Base-by-base conservation (phyloP, 805 yeast genomes). In the Blastobotrys chiropterorum region DNA sequence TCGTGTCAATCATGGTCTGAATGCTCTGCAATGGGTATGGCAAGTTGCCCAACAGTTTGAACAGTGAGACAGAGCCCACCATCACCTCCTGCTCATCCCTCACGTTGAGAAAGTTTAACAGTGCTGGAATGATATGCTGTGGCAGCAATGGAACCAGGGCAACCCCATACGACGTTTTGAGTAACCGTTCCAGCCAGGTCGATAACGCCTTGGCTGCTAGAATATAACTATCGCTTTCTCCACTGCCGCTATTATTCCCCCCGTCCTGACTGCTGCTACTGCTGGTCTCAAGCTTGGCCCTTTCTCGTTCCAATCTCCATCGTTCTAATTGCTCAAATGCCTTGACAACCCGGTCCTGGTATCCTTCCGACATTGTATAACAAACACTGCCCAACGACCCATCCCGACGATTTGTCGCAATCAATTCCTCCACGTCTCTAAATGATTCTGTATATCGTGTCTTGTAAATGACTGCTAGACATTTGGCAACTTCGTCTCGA, bases 1-100 rank as follows among this genome's bases (percentile, higher is more conserved):
- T 66, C 65, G 79, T 67, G 1, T 61, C 61, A 44, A 84, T 54
- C 61, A 82, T 59, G 53, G 65, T 60, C 52, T 74, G 59, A 58
- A 79, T 49, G 59, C 79, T 57, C 53, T 67, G 69, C 14, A 68
- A 63, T 40, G 77, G 68, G 54, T 71, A 77, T 3, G 81, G 72
- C 31, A 80, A 61, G 21, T 74, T 69, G 0, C 83, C 79, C 2
- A 85, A 63, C 26, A 69, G 63, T 15, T 71, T 65, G 56, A 79
- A 74, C 19, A 79, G 58, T 5, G 67, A 60, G 1, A 78, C 72
- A 0, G 92, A 86, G 11, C 59, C 46, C 11, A 56, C 51, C 15
- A 61, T 55, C 4, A 72, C 59, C 47, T 85, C 87, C 58, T 95
- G 86, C 13, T 87, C 87, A 55, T 92, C 97, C 54, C 87, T 82